phyloP scores from a whole-genome alignment of 495 filamentous ascomycete genomes.

The Lasiosphaeria hispida region DNA sequence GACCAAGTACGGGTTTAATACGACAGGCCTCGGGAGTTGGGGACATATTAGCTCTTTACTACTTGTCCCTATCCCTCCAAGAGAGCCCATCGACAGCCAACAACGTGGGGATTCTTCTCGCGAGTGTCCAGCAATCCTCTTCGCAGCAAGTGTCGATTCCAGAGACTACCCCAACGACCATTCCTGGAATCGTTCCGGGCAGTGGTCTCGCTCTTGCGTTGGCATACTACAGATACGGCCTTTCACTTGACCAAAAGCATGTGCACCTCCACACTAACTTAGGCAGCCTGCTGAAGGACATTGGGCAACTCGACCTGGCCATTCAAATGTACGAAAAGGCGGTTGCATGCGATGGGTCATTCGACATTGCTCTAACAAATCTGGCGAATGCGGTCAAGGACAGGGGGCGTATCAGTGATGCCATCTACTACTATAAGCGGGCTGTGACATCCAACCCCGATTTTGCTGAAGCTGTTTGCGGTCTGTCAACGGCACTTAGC shows the following conservation, averaged over 20 bases:
- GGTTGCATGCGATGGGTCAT: constrained; percentile 83
- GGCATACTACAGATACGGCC: constrained; percentile 91
- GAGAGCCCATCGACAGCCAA: constrained; percentile 98
- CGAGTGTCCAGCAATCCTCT: constrained; percentile 81
- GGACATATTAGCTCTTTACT: constrained; percentile 94
- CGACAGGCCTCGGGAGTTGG: constrained; percentile 70
- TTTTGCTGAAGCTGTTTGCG: constrained; percentile 96
- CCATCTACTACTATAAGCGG: constrained; percentile 86
- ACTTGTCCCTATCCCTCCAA: constrained; percentile 89
- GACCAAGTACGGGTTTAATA: constrained; percentile 56
- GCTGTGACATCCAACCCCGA: constrained; percentile 89
- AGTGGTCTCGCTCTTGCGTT: constrained; percentile 87
- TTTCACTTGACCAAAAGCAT: constrained; percentile 80
- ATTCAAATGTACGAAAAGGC: constrained; percentile 98
- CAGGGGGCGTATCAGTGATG: constrained; percentile 86
- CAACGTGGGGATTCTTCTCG: constrained; percentile 95
- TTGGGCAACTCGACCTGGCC: constrained; percentile 85
- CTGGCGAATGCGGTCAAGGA: constrained; percentile 98
- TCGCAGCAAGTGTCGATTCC: constrained; percentile 33
- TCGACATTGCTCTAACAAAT: constrained; percentile 97
- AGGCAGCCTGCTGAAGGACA: constrained; percentile 93
- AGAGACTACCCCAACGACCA: constrained; percentile 42
- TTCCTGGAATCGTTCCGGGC: constrained; percentile 80
- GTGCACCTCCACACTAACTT: constrained; percentile 98
- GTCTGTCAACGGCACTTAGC: constrained; percentile 91